Percentiles rank a stretch among this genome's conserved stretches.
These are phyloP conservation scores for Dillenia suffruticosa DNA, from an alignment of 164 flowering plant species.

Conservation along the genomic window DNA sequence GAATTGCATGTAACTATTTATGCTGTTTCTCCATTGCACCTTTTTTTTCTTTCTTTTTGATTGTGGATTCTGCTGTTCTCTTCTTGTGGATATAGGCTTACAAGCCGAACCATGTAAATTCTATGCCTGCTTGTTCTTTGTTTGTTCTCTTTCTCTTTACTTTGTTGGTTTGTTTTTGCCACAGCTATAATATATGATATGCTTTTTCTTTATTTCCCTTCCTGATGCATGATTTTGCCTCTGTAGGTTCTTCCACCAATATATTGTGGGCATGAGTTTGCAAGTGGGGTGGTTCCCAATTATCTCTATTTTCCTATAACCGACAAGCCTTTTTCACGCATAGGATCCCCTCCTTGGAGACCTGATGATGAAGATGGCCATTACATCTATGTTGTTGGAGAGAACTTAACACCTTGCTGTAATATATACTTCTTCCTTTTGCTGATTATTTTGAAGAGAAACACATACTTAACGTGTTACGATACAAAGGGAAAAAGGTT, in stretches of 20 bases:
- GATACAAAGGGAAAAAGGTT: background rate
- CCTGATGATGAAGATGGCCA: slow-evolving; percentile 93
- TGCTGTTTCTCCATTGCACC: too few species aligned
- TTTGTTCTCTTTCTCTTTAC: too few species aligned
- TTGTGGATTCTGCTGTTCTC: background rate
- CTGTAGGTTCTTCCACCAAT: slow-evolving; percentile 53
- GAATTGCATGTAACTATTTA: too few species aligned
- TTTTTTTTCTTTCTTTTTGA: background rate
- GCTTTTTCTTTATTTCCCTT: background rate
- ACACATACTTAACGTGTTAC: too few species aligned
- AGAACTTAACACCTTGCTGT: slow-evolving; percentile 77
- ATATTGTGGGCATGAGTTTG: slow-evolving; percentile 59
- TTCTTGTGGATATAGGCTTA: background rate
- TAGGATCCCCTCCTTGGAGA: slow-evolving; percentile 85
- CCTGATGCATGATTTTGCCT: slow-evolving; percentile 3
- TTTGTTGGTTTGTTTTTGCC: background rate
- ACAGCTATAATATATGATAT: background rate
- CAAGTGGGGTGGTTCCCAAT: slow-evolving; percentile 32
- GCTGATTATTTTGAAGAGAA: too few species aligned
- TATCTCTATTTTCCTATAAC: slow-evolving; percentile 42
- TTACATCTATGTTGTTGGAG: slow-evolving; percentile 69
- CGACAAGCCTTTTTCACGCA: slow-evolving; percentile 43
- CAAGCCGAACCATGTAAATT: background rate
- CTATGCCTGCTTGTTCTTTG: background rate
- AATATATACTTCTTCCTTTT: slow-evolving; percentile 15